Evolutionary conservation across 1,284 basidiomycete genomes (phyloP).

Genomic region (Cerioporus squamosus): DNA sequence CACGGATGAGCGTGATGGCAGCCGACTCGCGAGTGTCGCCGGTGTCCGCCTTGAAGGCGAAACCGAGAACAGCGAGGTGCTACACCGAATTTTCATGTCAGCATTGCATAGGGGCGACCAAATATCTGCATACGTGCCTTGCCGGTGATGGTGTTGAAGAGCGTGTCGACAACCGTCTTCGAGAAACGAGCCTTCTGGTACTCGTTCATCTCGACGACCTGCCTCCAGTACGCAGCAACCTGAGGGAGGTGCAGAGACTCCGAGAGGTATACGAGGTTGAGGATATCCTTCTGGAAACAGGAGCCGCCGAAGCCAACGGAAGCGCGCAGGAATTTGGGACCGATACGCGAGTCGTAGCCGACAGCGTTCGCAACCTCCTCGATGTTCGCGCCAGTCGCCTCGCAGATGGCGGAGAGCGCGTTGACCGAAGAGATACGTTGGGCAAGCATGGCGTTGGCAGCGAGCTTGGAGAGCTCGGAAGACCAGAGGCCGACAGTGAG

Average conservation of each 20-base stretch:
- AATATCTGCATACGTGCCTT: slow-evolving; percentile 60
- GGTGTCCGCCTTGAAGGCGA: slow-evolving; percentile 96
- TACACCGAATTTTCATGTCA: slow-evolving; percentile 42
- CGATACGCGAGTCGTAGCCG: slow-evolving; percentile 92
- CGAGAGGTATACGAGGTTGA: slow-evolving; percentile 97
- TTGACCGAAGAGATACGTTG: slow-evolving; percentile 99
- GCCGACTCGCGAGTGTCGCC: slow-evolving; percentile 98
- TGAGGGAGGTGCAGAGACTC: slow-evolving; percentile 94
- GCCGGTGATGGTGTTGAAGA: slow-evolving; percentile 97
- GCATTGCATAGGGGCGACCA: slow-evolving; percentile 14
- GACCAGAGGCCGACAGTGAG: slow-evolving; percentile 98
- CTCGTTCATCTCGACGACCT: slow-evolving; percentile 96
- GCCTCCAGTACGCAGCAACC: slow-evolving; percentile 98
- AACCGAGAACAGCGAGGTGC: slow-evolving; percentile 96
- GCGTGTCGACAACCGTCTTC: slow-evolving; percentile 89
- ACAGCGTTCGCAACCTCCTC: slow-evolving; percentile 97
- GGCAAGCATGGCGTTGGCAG: slow-evolving; percentile 98
- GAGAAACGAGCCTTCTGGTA: slow-evolving; percentile 93
- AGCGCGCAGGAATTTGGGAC: slow-evolving; percentile 95
- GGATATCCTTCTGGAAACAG: slow-evolving; percentile 99
- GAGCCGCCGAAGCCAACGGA: slow-evolving; percentile 97
- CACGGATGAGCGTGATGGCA: slow-evolving; percentile 92
- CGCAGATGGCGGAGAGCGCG: slow-evolving; percentile 97
- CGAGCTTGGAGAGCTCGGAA: slow-evolving; percentile 97
- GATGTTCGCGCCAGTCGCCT: slow-evolving; percentile 99